Conservation (phyloP, 2,329 filamentous ascomycete genomes). For the Trichophyton benhamiae region DNA sequence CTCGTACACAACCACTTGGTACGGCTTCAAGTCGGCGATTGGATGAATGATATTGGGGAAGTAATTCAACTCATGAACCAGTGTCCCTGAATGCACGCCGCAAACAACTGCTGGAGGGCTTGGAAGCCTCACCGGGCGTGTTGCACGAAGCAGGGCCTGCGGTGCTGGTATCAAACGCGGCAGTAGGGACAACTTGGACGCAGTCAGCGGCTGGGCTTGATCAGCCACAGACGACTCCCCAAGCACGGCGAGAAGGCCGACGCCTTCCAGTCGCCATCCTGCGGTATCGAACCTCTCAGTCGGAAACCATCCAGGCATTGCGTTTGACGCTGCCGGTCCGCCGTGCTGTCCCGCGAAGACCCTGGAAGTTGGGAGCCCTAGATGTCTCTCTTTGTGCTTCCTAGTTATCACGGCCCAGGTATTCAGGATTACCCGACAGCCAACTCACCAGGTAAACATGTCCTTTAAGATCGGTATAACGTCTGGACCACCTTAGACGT, state of each 20-base stretch:
- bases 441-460: not conserved
- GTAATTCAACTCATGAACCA: slow-evolving; percentile 46
- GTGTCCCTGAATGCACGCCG: slow-evolving; percentile 47
- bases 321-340: not conserved
- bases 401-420: not conserved
- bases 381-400: not conserved
- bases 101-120: slow-evolving; percentile 43
- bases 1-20: slow-evolving; percentile 38
- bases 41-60: slow-evolving; percentile 51
- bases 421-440: not conserved
- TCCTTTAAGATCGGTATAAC: not conserved
- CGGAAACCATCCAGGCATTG: slow-evolving; percentile 6
- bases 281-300: not conserved
- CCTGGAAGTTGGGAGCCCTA: not conserved
- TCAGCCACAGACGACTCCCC: slow-evolving; percentile 48
- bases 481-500: not conserved
- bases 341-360: not conserved
- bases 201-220: slow-evolving; percentile 47
- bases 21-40: slow-evolving; percentile 27
- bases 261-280: slow-evolving; percentile 48
- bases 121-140: slow-evolving; percentile 45
- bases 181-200: slow-evolving; percentile 46
- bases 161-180: slow-evolving; percentile 52
- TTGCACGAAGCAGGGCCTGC: slow-evolving; percentile 48
- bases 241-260: slow-evolving; percentile 51